Base-by-base conservation (phyloP, 1,284 basidiomycete species). In the Amylostereum areolatum region DNA sequence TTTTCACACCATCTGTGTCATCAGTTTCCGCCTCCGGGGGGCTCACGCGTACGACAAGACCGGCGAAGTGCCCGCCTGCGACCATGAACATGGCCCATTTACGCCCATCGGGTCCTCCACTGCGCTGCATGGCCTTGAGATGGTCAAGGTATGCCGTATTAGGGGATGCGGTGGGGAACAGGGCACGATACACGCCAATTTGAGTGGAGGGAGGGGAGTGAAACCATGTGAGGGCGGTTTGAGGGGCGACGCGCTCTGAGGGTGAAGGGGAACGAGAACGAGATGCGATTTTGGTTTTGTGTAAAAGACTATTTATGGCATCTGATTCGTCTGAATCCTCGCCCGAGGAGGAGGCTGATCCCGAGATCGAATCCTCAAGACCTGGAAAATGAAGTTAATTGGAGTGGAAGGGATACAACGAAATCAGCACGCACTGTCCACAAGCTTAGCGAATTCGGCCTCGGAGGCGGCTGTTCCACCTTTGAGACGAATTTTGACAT, bases 51-150 rank as follows among this genome's bases (percentile, higher is more conserved):
- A 93, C 85, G 29, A 98, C 77, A 48, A 92, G 87, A 11, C 93
- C 95, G 6, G 96, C 95, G 69, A 99, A 99, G 67, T 99, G 95
- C 10, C 96, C 96, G 5, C 97, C 95, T 1, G 96, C 96, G 40
- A 91, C 84, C 91, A 98, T 95, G 61, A 98, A 87, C 73, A 98
- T 68, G 0, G 93, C 92, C 88, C 95, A 96, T 52, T 82, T 87
- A 18, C 93, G 75, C 33, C 87, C 90, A 28, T 76, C 72, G 7
- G 28, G 29, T 18, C 76, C 72, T 3, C 75, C 70, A 10, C 71
- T 72, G 1, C 59, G 60, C 64, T 96, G 94, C 71, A 95, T 78
- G 9, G 72, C 69, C 53, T 73, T 78, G 12, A 97, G 70, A 46
- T 80, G 75, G 1, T 73, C 58, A 11, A 89, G 62, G 59, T 84